Conservation (phyloP, 352 stramenopile species). For the Hyaloperonospora arabidopsidis region DNA sequence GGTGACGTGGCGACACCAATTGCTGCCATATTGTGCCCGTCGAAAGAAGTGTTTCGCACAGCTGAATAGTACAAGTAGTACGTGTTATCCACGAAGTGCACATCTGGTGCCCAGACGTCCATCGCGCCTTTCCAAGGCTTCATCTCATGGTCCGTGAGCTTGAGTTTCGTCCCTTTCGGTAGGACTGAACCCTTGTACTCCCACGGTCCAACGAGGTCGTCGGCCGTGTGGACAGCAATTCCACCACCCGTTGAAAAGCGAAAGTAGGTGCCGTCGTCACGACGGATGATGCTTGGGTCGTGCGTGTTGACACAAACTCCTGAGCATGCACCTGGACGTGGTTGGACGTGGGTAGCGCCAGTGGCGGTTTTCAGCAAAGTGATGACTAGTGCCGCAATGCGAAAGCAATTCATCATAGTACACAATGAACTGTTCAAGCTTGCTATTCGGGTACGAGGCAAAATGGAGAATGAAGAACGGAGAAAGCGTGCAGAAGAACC, state of each 20-base stretch:
- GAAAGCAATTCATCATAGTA: no score
- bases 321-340: slow-evolving; percentile 10
- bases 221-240: slow-evolving; percentile 17
- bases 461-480: no score
- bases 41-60: slow-evolving; percentile 11
- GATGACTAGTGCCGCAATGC: no score
- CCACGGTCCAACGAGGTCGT: slow-evolving; percentile 15
- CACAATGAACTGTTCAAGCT: no score
- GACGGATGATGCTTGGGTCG: slow-evolving; percentile 24
- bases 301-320: slow-evolving; percentile 21
- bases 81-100: slow-evolving; percentile 21
- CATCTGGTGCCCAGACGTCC: slow-evolving; percentile 16
- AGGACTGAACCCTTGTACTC: slow-evolving; percentile 18
- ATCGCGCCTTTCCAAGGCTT: slow-evolving; percentile 20
- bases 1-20: slow-evolving; percentile 15
- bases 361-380: no score
- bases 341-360: not conserved
- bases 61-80: slow-evolving; percentile 28
- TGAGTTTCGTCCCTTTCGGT: slow-evolving; percentile 20
- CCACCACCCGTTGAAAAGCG: slow-evolving; percentile 21
- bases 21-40: slow-evolving; percentile 17
- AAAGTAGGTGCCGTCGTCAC: slow-evolving; percentile 24
- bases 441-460: no score
- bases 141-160: no score
- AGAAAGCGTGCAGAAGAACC: no score